Evolutionary conservation across 768 basidiomycete species (phyloP).

Genomic region (Inosperma sp.): DNA sequence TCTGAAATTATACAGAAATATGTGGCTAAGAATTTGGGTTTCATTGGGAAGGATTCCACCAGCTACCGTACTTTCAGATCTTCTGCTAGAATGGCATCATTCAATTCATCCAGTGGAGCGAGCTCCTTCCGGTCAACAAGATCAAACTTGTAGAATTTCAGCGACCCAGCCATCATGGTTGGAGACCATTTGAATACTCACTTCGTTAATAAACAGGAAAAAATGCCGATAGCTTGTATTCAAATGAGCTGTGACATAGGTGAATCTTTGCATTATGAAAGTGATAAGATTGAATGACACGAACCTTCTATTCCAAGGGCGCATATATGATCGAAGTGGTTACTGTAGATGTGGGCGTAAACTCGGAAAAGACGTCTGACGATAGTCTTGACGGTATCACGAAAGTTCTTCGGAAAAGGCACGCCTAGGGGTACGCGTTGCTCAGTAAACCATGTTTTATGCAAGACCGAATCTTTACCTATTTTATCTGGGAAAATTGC

Average conservation of each 20-base stretch:
- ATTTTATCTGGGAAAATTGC: constrained; percentile 91
- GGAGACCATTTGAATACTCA: constrained; percentile 29
- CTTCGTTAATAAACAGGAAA: constrained; percentile 95
- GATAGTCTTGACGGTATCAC: constrained; percentile 87
- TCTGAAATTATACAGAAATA: background rate
- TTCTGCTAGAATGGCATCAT: constrained; percentile 75
- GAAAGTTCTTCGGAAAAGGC: constrained; percentile 86
- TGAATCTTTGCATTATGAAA: background rate
- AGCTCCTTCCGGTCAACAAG: constrained; percentile 96
- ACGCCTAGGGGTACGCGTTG: constrained; percentile 50
- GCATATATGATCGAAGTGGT: constrained; percentile 98
- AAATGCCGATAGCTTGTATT: constrained; percentile 99
- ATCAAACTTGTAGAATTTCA: constrained; percentile 58
- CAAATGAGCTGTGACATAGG: constrained; percentile 67
- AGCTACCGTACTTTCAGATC: constrained; percentile 42
- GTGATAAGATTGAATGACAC: constrained; percentile 13
- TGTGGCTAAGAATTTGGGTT: constrained; percentile 9
- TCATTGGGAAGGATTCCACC: background rate
- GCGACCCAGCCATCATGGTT: constrained; percentile 4
- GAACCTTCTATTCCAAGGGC: constrained; percentile 96
- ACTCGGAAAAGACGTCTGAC: constrained; percentile 91
- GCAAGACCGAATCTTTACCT: constrained; percentile 43
- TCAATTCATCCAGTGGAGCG: constrained; percentile 90
- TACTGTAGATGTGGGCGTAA: constrained; percentile 98
- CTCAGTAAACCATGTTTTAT: background rate